These are phyloP conservation scores for Ceratobasidium sp. DNA, from an alignment of 1,284 basidiomycete genomes.

Conservation along the genomic window DNA sequence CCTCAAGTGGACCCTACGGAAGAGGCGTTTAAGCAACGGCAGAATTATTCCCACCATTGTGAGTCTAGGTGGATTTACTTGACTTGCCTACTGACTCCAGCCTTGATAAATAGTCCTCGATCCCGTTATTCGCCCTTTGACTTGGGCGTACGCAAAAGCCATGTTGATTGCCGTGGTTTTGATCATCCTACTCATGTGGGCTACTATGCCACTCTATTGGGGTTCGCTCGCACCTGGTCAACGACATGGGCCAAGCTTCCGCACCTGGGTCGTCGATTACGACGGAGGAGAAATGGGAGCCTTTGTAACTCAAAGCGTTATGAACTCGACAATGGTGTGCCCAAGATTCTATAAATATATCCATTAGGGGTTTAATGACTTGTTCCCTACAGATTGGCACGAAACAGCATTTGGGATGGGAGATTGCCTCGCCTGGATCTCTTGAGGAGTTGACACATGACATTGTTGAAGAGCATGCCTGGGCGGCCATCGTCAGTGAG, in stretches of 20 bases:
- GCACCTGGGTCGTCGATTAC: slow-evolving; percentile 59
- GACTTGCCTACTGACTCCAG: not conserved
- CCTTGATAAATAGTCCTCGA: slow-evolving; percentile 29
- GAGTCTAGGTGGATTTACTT: not conserved
- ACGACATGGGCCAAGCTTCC: slow-evolving; percentile 50
- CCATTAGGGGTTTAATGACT: slow-evolving; percentile 12
- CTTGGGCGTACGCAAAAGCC: slow-evolving; percentile 42
- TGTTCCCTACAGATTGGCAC: slow-evolving; percentile 40
- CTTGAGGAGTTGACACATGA: slow-evolving; percentile 50
- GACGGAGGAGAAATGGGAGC: slow-evolving; percentile 58
- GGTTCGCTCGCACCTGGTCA: slow-evolving; percentile 44
- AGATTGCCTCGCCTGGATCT: slow-evolving; percentile 47
- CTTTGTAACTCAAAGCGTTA: slow-evolving; percentile 24
- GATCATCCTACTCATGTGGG: slow-evolving; percentile 43
- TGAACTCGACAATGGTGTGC: slow-evolving; percentile 48
- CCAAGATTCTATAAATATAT: slow-evolving; percentile 48
- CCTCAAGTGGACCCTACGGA: not conserved
- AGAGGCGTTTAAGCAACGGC: slow-evolving; percentile 17
- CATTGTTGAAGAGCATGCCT: slow-evolving; percentile 53
- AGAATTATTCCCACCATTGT: slow-evolving; percentile 33
- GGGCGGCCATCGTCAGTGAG: slow-evolving; percentile 56
- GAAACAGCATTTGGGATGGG: slow-evolving; percentile 53
- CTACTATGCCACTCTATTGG: slow-evolving; percentile 37
- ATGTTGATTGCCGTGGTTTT: slow-evolving; percentile 36
- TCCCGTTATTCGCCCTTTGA: slow-evolving; percentile 38